Conservation (phyloP, 345 rosid species). For the Citrus medica region DNA sequence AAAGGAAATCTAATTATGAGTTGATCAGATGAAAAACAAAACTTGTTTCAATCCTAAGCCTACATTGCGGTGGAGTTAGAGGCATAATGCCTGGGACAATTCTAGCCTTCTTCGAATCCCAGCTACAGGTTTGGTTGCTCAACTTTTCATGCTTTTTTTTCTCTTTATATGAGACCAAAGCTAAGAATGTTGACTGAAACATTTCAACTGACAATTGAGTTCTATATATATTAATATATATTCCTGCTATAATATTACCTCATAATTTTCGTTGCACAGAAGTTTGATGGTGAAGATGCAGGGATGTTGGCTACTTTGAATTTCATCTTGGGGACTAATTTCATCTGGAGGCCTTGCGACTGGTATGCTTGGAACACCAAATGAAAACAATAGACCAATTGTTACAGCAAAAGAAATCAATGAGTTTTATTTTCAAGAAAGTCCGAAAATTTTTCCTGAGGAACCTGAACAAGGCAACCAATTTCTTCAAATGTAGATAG, state of each 20-base stretch:
- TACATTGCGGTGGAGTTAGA: constrained; percentile 17
- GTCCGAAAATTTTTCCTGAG: not conserved
- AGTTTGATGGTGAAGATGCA: constrained; percentile 15
- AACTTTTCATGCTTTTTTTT: not conserved
- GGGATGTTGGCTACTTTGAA: constrained; percentile 23
- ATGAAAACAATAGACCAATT: not conserved
- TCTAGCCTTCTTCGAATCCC: constrained; percentile 19
- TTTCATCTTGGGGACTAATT: constrained; percentile 19
- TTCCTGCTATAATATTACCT: not conserved
- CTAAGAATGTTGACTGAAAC: not conserved
- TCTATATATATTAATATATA: too few species aligned
- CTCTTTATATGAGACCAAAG: not conserved
- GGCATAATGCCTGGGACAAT: constrained; percentile 17
- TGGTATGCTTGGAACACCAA: constrained; percentile 19
- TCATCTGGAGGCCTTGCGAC: constrained; percentile 21
- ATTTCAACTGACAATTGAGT: not conserved
- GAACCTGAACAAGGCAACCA: not conserved
- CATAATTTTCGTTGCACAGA: not conserved
- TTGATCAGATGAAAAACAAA: not conserved
- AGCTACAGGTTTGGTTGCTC: constrained; percentile 17
- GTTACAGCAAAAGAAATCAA: constrained; percentile 14
- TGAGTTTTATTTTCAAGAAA: not conserved
- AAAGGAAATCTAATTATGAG: not conserved
- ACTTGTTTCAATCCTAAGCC: constrained; percentile 12
- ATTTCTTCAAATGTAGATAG: not conserved